Evolutionary conservation across 257 asterid species (phyloP).

Genomic region (Solanum clarkiae): DNA sequence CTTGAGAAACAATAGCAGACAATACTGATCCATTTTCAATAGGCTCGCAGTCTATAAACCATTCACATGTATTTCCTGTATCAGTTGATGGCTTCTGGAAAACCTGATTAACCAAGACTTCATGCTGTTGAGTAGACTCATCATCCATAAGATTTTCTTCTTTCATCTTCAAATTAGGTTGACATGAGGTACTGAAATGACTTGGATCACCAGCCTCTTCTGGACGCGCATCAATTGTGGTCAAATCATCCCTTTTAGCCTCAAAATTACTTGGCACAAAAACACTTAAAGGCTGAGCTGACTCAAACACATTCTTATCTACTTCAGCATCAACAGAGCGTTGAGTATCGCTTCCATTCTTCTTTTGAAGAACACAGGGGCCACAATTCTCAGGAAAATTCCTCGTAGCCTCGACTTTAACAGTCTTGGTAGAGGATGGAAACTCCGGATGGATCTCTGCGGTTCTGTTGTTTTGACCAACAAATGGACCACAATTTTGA

Average conservation of each 20-base stretch:
- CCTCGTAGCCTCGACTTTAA: too few species aligned
- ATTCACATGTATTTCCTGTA: not conserved
- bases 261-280: not conserved
- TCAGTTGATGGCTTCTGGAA: not conserved
- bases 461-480: too few species aligned
- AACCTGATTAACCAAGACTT: not conserved
- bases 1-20: not conserved
- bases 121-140: not conserved
- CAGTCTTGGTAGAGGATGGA: too few species aligned
- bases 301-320: not conserved
- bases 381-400: too few species aligned
- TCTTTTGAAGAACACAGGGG: not conserved
- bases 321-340: not conserved
- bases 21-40: not conserved
- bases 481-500: too few species aligned
- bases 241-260: not conserved
- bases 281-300: slow-evolving; percentile 18
- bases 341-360: not conserved
- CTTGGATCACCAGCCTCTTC: not conserved
- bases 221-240: not conserved
- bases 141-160: not conserved
- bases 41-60: not conserved
- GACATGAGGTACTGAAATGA: not conserved
- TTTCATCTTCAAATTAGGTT: not conserved
- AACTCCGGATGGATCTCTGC: too few species aligned